Evolutionary conservation across 2,329 filamentous ascomycete genomes (phyloP).

Genomic region (Neophaeococcomyces mojaviensis): DNA sequence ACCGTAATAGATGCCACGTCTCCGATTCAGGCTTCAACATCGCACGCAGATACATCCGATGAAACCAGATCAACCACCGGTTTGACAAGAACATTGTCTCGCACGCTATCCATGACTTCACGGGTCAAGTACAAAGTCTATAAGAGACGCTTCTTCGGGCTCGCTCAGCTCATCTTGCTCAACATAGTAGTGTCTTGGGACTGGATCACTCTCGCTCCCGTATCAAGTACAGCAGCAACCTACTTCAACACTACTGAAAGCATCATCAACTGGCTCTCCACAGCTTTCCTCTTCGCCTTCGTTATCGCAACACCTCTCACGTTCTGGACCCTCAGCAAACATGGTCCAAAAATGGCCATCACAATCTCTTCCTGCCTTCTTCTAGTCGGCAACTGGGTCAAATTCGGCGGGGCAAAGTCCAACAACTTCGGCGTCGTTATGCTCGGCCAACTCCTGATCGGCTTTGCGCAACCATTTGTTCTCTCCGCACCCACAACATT

Average conservation of each 20-base stretch:
- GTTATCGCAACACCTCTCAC: slow-evolving; percentile 63
- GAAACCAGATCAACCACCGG: background rate
- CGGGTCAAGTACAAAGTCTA: slow-evolving; percentile 52
- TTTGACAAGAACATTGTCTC: slow-evolving; percentile 8
- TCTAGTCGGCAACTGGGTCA: slow-evolving; percentile 82
- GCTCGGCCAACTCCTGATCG: slow-evolving; percentile 85
- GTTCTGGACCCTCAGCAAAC: slow-evolving; percentile 68
- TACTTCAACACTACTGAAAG: slow-evolving; percentile 71
- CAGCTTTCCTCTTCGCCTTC: slow-evolving; percentile 79
- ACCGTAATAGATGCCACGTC: background rate
- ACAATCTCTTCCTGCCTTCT: slow-evolving; percentile 64
- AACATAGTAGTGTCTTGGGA: slow-evolving; percentile 95
- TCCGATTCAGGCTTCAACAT: background rate
- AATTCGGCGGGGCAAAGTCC: slow-evolving; percentile 62
- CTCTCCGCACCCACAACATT: slow-evolving; percentile 83
- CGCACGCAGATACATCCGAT: background rate
- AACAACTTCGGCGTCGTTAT: slow-evolving; percentile 66
- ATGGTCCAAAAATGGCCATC: slow-evolving; percentile 61
- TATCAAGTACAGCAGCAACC: slow-evolving; percentile 62
- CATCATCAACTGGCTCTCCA: slow-evolving; percentile 88
- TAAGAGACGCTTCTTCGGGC: slow-evolving; percentile 80
- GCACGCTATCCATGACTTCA: slow-evolving; percentile 17
- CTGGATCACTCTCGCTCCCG: slow-evolving; percentile 88
- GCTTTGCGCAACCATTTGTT: slow-evolving; percentile 85
- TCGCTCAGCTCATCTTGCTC: slow-evolving; percentile 73